These are phyloP conservation scores for Paracamarosporium sp. DNA, from an alignment of 2,329 filamentous ascomycete genomes.

Conservation along the genomic window DNA sequence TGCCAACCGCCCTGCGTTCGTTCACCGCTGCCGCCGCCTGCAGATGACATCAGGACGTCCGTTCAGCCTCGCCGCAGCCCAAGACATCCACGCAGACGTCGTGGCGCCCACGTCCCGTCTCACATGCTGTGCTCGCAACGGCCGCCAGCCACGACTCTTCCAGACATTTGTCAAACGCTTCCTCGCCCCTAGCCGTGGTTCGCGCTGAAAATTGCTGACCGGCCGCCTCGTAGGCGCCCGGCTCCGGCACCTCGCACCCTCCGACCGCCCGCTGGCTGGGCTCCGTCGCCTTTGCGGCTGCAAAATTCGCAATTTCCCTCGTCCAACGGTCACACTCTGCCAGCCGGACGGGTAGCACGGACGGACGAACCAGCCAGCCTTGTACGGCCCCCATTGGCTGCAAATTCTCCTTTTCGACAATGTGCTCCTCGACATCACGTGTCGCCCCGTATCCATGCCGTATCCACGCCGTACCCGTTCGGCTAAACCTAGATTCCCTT, in stretches of 20 bases:
- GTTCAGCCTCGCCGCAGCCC: conserved; percentile 28
- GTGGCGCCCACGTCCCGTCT: background rate
- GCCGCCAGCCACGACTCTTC: background rate
- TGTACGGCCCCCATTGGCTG: background rate
- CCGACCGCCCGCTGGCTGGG: background rate
- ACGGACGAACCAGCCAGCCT: background rate
- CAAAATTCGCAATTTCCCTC: conserved; percentile 3
- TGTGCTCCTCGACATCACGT: background rate
- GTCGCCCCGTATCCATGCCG: background rate
- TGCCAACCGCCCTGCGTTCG: background rate
- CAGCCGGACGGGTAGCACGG: background rate
- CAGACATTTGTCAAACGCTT: background rate
- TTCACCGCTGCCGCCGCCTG: background rate
- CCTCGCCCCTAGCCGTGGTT: background rate
- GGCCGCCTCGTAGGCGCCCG: conserved; percentile 4
- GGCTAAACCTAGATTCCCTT: background rate
- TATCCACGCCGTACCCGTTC: background rate
- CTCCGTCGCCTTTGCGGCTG: background rate
- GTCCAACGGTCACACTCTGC: background rate
- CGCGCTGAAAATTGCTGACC: background rate
- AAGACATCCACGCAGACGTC: background rate
- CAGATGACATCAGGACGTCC: conserved; percentile 5
- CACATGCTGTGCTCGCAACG: background rate
- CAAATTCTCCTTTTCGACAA: background rate
- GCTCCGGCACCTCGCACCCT: background rate